Percentiles rank a stretch among this genome's conserved stretches.
Evolutionary conservation across 108 stramenopile species (phyloP).

Genomic region (Skeletonema potamos): DNA sequence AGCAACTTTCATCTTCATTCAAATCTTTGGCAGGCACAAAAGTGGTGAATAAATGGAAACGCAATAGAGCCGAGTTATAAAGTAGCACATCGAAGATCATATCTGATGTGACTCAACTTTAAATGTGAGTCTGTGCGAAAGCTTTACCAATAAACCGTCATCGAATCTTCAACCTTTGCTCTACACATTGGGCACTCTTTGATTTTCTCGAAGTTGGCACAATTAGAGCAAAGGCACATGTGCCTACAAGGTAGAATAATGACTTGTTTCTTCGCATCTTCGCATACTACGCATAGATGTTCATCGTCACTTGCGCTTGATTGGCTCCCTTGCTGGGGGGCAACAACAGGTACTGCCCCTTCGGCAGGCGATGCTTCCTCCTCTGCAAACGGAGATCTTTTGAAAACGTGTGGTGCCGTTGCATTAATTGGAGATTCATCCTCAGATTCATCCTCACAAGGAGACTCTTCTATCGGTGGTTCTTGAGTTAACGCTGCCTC

Average conservation of each 20-base stretch:
- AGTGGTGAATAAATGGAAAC: slow-evolving; percentile 58
- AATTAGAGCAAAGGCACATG: slow-evolving; percentile 36
- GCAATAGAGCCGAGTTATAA: slow-evolving; percentile 52
- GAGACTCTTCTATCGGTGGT: background rate
- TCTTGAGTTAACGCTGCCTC: slow-evolving; percentile 3
- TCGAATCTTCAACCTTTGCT: slow-evolving; percentile 26
- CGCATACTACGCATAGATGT: slow-evolving; percentile 40
- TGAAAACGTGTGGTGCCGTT: slow-evolving; percentile 7
- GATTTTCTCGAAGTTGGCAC: slow-evolving; percentile 23
- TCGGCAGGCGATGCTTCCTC: background rate
- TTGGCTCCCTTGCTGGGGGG: background rate
- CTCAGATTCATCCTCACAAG: background rate
- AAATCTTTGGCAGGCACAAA: slow-evolving; percentile 45
- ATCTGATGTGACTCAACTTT: too few species aligned
- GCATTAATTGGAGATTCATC: background rate
- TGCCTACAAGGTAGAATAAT: slow-evolving; percentile 40
- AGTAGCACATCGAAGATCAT: too few species aligned
- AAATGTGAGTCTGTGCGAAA: too few species aligned
- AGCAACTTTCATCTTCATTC: slow-evolving; percentile 43
- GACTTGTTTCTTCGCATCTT: slow-evolving; percentile 38
- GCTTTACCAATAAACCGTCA: slow-evolving; percentile 36
- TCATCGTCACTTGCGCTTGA: slow-evolving; percentile 9
- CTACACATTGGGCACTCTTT: slow-evolving; percentile 48
- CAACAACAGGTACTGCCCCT: background rate
- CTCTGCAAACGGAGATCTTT: slow-evolving; percentile 21